Base-by-base conservation (phyloP, 179 eudicot genomes). In the Amaranthus tricolor region DNA sequence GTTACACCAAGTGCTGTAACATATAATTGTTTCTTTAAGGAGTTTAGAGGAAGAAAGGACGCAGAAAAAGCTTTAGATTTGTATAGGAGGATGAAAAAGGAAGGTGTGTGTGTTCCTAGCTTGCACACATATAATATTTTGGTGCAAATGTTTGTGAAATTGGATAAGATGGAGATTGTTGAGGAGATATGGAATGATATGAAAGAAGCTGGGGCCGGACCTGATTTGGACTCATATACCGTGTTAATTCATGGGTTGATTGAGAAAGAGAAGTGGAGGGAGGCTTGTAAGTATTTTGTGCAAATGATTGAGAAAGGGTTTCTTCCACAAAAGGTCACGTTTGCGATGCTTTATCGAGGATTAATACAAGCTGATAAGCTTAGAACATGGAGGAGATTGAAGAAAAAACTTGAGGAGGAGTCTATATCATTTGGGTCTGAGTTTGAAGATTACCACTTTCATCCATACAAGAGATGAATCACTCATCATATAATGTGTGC, bases 281-380 rank as follows among this genome's bases (percentile, higher is more conserved):
- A 85, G 45, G 99, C 98, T 12, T 93, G 99, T 72, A 82, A 84
- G 57, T 89, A 77, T 75, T 95, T 95, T 58, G 88, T 91, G 63
- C 93, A 95, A 83, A 95, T 95, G 97, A 89, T 95, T 71, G 98
- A 95, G 80, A 93, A 78, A 82, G 99, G 99, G 17, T 79, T 86
- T 79, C 89, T 95, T 64, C 99, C 97, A 0, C 99, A 90, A 51
- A 93, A 87, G 85, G 82, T 86, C 48, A 95, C 99, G 4, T 95
- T 93, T 82, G 99, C 93, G 87, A 93, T 85, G 9, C 85, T 95
- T 19, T 95, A 95, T 72, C 60, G 82, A 49, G 99, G 99, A 5
- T 78, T 95, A 61, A 95, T 95, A 81, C 99, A 95, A 76, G 86
- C 96, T 57, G 81, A 93, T 79, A 93, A 85, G 89, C 62, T 95